A percentile compares a stretch with the other conserved stretches of the same genome.
phyloP scores from a whole-genome alignment of 345 rosid species.

The Ailanthus altissimus region DNA sequence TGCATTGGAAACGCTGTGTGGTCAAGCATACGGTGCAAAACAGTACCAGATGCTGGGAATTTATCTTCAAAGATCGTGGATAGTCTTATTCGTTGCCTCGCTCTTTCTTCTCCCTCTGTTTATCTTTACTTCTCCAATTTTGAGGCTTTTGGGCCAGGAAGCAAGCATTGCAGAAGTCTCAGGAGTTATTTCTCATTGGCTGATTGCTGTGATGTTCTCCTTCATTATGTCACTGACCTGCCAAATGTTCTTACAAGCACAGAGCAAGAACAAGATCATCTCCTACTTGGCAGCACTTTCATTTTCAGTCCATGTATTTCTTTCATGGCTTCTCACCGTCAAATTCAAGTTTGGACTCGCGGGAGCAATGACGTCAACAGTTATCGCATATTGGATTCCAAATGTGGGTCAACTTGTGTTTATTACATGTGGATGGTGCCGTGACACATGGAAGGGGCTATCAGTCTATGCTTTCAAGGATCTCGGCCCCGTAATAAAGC shows the following conservation, averaged over 20 bases:
- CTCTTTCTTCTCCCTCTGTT: conserved; percentile 54
- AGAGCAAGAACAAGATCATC: conserved; percentile 74
- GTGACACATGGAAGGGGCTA: conserved; percentile 71
- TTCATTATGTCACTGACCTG: conserved; percentile 55
- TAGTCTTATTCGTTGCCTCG: conserved; percentile 42
- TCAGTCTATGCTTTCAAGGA: conserved; percentile 60
- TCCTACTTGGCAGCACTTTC: conserved; percentile 59
- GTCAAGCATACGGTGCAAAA: conserved; percentile 31
- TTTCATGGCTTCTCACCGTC: conserved; percentile 67
- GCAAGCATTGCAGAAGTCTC: conserved; percentile 44
- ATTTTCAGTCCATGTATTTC: conserved; percentile 43
- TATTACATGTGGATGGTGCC: conserved; percentile 63
- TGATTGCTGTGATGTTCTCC: conserved; percentile 49
- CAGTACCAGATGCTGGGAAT: conserved; percentile 32
- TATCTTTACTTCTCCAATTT: conserved; percentile 50
- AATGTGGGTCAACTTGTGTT: conserved; percentile 67
- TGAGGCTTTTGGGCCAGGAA: conserved; percentile 61
- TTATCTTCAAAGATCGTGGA: conserved; percentile 86
- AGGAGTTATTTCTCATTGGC: conserved; percentile 48
- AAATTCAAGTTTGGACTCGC: conserved; percentile 53
- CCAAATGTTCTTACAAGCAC: conserved; percentile 83
- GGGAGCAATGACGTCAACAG: conserved; percentile 65
- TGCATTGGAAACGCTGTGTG: conserved; percentile 33
- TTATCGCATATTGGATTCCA: conserved; percentile 74
- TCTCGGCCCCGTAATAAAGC: conserved; percentile 62